A percentile compares a stretch with the other conserved stretches of the same genome.
phyloP scores from a whole-genome alignment of 2,329 filamentous ascomycete species.

The Botrytis tulipae region DNA sequence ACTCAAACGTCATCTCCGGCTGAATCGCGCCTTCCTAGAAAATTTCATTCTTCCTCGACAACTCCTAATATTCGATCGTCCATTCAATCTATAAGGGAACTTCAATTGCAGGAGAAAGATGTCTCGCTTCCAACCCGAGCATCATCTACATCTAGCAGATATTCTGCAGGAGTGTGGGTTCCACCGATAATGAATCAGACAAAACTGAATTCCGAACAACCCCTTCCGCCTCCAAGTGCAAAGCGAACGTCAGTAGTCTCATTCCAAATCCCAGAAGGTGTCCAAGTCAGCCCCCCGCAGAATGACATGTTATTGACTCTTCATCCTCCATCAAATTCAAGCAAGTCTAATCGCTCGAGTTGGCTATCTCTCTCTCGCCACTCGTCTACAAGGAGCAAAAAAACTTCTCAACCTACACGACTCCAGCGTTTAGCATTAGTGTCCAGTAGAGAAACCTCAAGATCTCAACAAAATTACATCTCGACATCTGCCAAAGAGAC shows the following conservation, averaged over 20 bases:
- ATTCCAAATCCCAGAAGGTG: constrained; percentile 1
- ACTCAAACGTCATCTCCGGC: neutral
- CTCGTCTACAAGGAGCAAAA: constrained; percentile 8
- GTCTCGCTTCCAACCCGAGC: neutral
- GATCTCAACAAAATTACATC: neutral
- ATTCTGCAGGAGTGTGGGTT: neutral
- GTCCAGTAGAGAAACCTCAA: neutral
- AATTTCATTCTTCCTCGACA: neutral
- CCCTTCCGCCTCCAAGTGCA: neutral
- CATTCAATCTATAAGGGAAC: neutral
- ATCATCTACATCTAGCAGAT: neutral
- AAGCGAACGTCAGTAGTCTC: constrained; percentile 15
- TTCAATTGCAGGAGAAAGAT: neutral
- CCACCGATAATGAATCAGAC: neutral
- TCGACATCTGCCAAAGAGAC: neutral
- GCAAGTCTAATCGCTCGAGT: constrained; percentile 3
- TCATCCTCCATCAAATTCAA: neutral
- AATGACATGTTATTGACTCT: neutral
- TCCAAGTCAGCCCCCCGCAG: neutral
- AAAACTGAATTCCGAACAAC: neutral
- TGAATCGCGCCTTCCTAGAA: neutral
- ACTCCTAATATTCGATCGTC: constrained; percentile 4
- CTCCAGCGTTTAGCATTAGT: neutral
- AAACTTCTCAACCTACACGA: neutral
- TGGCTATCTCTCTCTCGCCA: constrained; percentile 13